Evolutionary conservation across 495 filamentous ascomycete genomes (phyloP), one percentile per base, ranked within the genome.

Genomic region (Xylaria scruposa): DNA sequence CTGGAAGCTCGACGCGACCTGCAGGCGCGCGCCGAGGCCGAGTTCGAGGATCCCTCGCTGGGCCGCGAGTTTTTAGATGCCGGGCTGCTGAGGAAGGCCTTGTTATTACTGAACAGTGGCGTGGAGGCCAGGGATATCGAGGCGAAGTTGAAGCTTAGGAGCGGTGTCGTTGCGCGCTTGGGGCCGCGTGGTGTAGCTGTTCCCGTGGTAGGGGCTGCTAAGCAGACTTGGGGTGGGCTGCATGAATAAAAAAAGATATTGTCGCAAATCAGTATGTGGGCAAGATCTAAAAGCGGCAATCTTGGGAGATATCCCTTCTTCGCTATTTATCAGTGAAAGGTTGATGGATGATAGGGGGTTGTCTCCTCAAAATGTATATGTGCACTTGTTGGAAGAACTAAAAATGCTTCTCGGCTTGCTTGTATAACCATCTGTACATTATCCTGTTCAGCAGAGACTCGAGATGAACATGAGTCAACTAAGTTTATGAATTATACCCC

Each of bases 51-150:
- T 36, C 66, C 75, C 26, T 78, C 77, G 19, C 73, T 70, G 12
- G 82, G 83, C 0, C 75, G 75, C 46, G 80, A 84, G 69, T 83
- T 85, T 36, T 67, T 85, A 26, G 81, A 85, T 33, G 75, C 84
- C 8, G 70, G 61, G 13, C 83, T 80, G 31, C 66, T 86, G 19
- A 77, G 75, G 58, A 75, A 81, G 19, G 75, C 80, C 7, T 66
- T 86, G 10, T 66, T 78, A 0, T 70, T 85, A 21, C 75, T 76
- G n/a, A 77, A 78, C 10, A 68, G 75, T 9, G 83, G 85, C 0
- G 44, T 70, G 0, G 51, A 73, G 3, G 71, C 77, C 0, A 51
- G 53, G 0, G 80, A 78, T n/a, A 83, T 86, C 51, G 85, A 86
- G 72, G 59, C 69, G 26, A 76, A 71, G 19, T 54, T 86, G 24